Base-by-base conservation (phyloP, 305 asterid genomes). In the Fraxinus floribunda region DNA sequence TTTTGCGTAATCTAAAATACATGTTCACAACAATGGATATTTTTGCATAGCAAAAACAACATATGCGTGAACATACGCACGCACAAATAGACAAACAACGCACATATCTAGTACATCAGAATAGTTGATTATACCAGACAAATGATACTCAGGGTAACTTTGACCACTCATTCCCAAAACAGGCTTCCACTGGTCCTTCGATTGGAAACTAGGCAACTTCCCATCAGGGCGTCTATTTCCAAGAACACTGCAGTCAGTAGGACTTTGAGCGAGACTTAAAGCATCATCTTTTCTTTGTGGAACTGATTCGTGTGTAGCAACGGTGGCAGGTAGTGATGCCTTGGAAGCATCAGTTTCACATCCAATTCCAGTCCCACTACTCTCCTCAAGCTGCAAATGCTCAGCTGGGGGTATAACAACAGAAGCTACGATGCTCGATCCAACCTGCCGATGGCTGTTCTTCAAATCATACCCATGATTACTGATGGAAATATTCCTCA, bases 131-230 rank as follows among this genome's bases (percentile, higher is more conserved):
- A 80, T 81, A 44, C 73, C 80, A 78, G 75, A 35, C 32, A 74
- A 73, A 82, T 75, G 80, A 46, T 75, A 32, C 88, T 89, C 87
- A 34, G 86, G 79, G 85, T 80, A 89, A 85, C 87, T 89, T 83
- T 87, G 95, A 84, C 90, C 88, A 85, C 84, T 87, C 87, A 87
- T 82, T 86, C 92, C 96, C 60, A 93, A 78, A 74, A 86, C 90
- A 79, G 97, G 90, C 84, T 91, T 92, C 98, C 98, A 93, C 86
- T 91, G 97, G 74, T 91, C 96, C 87, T 92, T 92, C 32, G 70
- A 77, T 16, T 86, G 89, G 74, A 90, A 86, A 87, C 85, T 88
- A 72, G 94, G 87, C 85, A 90, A 85, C 74, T 75, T 87, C 76
- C 84, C 88, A 82, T 92, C 94, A 78, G 87, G 81, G 82, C 85